phyloP scores from a whole-genome alignment of 805 yeast species.

The Candida sanyiensis region DNA sequence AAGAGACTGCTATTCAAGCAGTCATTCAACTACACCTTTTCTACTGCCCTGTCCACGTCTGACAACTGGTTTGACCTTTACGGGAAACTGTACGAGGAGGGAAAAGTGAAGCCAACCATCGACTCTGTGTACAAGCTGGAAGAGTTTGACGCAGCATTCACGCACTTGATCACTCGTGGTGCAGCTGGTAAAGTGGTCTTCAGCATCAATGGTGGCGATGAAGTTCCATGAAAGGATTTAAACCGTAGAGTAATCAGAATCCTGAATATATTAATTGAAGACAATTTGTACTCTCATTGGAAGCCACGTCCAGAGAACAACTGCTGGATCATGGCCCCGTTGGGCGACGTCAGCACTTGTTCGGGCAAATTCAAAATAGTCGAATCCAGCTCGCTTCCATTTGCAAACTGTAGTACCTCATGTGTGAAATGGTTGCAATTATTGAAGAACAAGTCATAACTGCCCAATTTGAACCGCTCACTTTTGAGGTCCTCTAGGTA shows the following conservation, averaged over 20 bases:
- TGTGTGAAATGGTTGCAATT: constrained; percentile 67
- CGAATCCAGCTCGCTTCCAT: constrained; percentile 49
- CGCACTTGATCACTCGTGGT: constrained; percentile 37
- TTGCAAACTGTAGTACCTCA: constrained; percentile 50
- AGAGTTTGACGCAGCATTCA: constrained; percentile 46
- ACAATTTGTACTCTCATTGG: no score
- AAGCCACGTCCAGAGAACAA: constrained; percentile 23
- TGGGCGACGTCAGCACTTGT: constrained; percentile 43
- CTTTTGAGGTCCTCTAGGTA: constrained; percentile 44
- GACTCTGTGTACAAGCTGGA: constrained; percentile 49
- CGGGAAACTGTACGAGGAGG: constrained; percentile 33
- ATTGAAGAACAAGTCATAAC: constrained; percentile 53
- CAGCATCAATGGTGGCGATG: neutral
- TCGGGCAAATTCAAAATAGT: constrained; percentile 48
- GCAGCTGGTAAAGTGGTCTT: constrained; percentile 31
- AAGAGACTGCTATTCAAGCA: constrained; percentile 16
- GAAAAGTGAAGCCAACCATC: constrained; percentile 39
- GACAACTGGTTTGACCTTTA: constrained; percentile 28
- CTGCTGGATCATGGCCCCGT: constrained; percentile 43
- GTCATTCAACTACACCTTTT: constrained; percentile 25
- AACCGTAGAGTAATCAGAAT: no score
- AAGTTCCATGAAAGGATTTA: no score
- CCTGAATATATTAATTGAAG: no score
- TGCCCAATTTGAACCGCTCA: constrained; percentile 33
- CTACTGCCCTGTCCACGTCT: constrained; percentile 10